Percentiles rank a stretch among this genome's conserved stretches.
Conservation (phyloP, 352 stramenopile genomes). For the Globisporangium abappressorium region DNA sequence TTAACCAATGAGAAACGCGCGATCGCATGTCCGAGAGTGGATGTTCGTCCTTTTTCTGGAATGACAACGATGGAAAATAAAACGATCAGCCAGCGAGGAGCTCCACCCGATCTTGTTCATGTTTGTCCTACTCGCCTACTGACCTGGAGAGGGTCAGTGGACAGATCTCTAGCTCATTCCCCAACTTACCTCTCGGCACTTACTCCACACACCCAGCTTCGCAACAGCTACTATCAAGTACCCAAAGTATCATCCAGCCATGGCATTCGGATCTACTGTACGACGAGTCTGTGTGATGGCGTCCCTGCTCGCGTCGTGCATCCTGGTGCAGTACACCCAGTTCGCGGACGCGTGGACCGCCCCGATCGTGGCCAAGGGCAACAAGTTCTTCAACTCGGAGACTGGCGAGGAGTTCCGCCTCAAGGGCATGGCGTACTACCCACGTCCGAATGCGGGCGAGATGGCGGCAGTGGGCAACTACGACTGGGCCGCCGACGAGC, state of each 20-base stretch:
- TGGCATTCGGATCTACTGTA: slow-evolving; percentile 12
- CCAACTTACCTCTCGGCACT: not conserved
- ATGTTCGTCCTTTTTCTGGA: not conserved
- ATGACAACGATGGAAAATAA: not conserved
- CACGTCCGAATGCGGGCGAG: slow-evolving; percentile 57
- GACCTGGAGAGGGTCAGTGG: not conserved
- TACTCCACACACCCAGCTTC: not conserved
- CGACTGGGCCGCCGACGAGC: slow-evolving; percentile 63
- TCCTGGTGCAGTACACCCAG: not conserved
- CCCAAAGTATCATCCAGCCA: not conserved
- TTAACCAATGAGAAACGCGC: slow-evolving; percentile 3
- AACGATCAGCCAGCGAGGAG: not conserved
- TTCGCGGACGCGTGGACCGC: slow-evolving; percentile 12
- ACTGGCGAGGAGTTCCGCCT: slow-evolving; percentile 66
- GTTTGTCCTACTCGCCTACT: not conserved
- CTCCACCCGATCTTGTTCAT: not conserved
- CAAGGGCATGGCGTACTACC: slow-evolving; percentile 70
- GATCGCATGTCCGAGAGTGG: not conserved
- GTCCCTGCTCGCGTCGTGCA: not conserved
- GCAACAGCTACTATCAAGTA: not conserved
- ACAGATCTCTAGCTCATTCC: not conserved
- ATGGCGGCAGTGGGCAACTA: slow-evolving; percentile 49
- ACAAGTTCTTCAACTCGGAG: slow-evolving; percentile 67
- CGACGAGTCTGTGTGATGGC: slow-evolving; percentile 9
- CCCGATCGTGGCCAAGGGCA: slow-evolving; percentile 56